These are phyloP conservation scores for Ciborinia camelliae DNA, from an alignment of 2,329 filamentous ascomycete genomes.

Conservation along the genomic window DNA sequence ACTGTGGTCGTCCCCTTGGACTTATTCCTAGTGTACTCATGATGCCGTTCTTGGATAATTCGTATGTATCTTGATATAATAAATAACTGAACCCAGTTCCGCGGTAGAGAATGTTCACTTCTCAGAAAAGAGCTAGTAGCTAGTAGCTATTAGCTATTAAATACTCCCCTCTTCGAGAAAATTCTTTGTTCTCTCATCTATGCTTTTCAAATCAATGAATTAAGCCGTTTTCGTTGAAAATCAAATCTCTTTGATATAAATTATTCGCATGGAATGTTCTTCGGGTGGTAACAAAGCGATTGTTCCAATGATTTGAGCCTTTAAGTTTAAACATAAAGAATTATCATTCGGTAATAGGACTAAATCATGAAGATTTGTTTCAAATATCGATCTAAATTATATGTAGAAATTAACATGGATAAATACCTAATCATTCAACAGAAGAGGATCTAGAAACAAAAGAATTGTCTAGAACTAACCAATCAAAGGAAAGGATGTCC, in stretches of 20 bases:
- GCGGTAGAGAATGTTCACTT: background rate
- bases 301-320: background rate
- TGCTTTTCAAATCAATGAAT: background rate
- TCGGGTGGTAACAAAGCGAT: background rate
- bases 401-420: too few species aligned
- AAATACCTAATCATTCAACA: too few species aligned
- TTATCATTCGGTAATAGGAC: too few species aligned
- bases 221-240: background rate
- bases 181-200: background rate
- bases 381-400: too few species aligned
- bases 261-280: background rate
- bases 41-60: background rate
- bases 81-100: too few species aligned
- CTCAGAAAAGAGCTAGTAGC: too few species aligned
- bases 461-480: too few species aligned
- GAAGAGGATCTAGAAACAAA: too few species aligned
- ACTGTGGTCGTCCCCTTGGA: background rate
- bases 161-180: background rate
- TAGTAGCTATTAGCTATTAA: background rate
- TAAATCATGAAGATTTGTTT: too few species aligned
- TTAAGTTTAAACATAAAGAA: background rate
- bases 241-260: background rate
- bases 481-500: too few species aligned
- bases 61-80: background rate
- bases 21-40: conserved; percentile 2